phyloP scores from a whole-genome alignment of 768 basidiomycete species.

The Serpula lacrymans region DNA sequence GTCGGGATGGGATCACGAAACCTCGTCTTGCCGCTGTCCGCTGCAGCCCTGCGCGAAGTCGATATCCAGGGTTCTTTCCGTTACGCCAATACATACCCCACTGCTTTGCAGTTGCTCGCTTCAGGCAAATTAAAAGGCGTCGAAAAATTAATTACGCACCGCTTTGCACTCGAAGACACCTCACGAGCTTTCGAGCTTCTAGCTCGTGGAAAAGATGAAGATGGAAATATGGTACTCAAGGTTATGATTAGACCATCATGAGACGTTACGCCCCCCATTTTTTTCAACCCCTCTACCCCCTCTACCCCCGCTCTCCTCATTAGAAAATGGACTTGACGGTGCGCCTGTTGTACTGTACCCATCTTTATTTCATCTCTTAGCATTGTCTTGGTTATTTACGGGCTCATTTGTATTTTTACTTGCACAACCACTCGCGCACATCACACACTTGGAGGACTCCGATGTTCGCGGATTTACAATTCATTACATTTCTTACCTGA shows the following conservation, averaged over 20 bases:
- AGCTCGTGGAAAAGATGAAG: slow-evolving; percentile 69
- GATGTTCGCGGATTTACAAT: no score
- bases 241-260: slow-evolving; percentile 65
- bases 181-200: slow-evolving; percentile 81
- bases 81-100: slow-evolving; percentile 86
- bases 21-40: slow-evolving; percentile 76
- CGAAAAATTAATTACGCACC: slow-evolving; percentile 77
- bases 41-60: slow-evolving; percentile 83
- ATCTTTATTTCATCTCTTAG: slow-evolving; percentile 9
- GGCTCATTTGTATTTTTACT: slow-evolving; percentile 21
- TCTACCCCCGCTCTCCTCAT: not conserved
- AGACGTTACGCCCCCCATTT: slow-evolving; percentile 1
- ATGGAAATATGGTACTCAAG: slow-evolving; percentile 84
- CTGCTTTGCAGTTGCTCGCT: slow-evolving; percentile 72
- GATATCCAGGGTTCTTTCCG: slow-evolving; percentile 92
- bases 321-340: slow-evolving; percentile 8
- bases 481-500: no score
- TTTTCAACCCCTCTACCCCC: not conserved
- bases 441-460: no score
- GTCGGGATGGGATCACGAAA: slow-evolving; percentile 94
- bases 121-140: slow-evolving; percentile 63
- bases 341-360: slow-evolving; percentile 6
- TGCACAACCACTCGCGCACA: no score
- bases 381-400: slow-evolving; percentile 1
- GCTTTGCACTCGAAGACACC: slow-evolving; percentile 61